Percentiles rank a stretch among this genome's conserved stretches.
phyloP scores from a whole-genome alignment of 768 basidiomycete species.

The Guyanaporus albipodus region DNA sequence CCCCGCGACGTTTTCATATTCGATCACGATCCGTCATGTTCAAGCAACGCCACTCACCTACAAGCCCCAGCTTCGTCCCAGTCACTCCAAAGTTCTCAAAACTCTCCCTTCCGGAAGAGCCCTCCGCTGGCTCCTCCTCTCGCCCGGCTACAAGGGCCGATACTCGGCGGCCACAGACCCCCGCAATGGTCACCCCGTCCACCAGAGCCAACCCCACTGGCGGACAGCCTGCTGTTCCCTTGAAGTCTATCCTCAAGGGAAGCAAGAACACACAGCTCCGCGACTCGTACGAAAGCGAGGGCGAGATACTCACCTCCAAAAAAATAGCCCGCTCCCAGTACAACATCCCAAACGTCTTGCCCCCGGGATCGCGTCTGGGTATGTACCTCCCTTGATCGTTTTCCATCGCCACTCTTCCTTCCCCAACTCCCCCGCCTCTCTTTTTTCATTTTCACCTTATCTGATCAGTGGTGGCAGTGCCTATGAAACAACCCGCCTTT shows the following conservation, averaged over 20 bases:
- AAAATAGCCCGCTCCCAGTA: slow-evolving; percentile 19
- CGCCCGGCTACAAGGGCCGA: slow-evolving; percentile 16
- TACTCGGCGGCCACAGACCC: slow-evolving; percentile 19
- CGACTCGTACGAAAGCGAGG: slow-evolving; percentile 32
- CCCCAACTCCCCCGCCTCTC: too few species aligned
- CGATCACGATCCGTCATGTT: slow-evolving; percentile 29
- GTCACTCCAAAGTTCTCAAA: slow-evolving; percentile 20
- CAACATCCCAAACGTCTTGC: slow-evolving; percentile 18
- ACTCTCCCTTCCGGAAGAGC: slow-evolving; percentile 16
- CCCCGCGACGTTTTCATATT: slow-evolving; percentile 15
- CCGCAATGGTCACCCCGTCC: slow-evolving; percentile 11
- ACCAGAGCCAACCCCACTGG: slow-evolving; percentile 20
- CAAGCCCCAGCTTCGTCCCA: slow-evolving; percentile 16
- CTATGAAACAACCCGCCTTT: slow-evolving; percentile 39
- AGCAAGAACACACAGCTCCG: slow-evolving; percentile 2
- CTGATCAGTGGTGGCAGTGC: slow-evolving; percentile 31
- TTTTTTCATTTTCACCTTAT: too few species aligned
- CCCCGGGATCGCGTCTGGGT: slow-evolving; percentile 27
- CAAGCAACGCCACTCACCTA: slow-evolving; percentile 15
- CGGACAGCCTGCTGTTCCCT: slow-evolving; percentile 22
- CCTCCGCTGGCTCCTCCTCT: slow-evolving; percentile 4
- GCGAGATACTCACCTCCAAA: slow-evolving; percentile 22
- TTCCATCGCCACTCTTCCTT: too few species aligned
- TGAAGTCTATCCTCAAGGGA: slow-evolving; percentile 32
- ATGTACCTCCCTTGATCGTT: slow-evolving; percentile 9